Evolutionary conservation across 164 flowering plant genomes (phyloP), one percentile per base, ranked within the genome.

Genomic region (Dillenia suffruticosa): DNA sequence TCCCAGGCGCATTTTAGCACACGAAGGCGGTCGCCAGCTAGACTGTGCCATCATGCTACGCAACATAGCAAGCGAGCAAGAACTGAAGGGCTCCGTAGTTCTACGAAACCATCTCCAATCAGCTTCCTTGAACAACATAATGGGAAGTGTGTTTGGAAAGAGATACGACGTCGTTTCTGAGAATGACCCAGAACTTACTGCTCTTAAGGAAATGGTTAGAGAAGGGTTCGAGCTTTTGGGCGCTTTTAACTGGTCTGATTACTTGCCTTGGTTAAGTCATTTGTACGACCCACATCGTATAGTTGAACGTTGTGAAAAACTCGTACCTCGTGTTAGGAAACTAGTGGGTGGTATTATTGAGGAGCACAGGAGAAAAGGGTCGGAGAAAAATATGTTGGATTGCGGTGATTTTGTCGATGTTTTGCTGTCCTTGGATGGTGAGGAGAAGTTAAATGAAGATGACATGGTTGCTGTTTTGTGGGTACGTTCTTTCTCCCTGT

Each of bases 221-320:
- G 94, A 90, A 79, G 97, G 94, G 24, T 90, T 75, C 57, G 97
- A 90, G 74, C 80, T 90, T 0, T 67, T 90, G 65, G 96, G 96
- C 2, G 79, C 82, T 10, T 84, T 90, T 57, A 90, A 90, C 66
- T 90, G 84, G 88, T 77, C 82, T 10, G 97, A 90, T 68, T 67
- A 79, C 65, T 55, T 90, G 4, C 85, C 92, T 1, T 82, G 85
- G 88, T 60, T 90, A 62, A 67, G 68, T 12, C 69, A 56, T 43
- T 68, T 87, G 1, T 80, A 77, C 58, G 94, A 90, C 55, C 90
- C 86, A 0, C 56, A 19, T 11, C 60, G 72, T 8, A 65, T 88
- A 11, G 32, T 49, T 1, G 50, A 74, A 13, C 77, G 94, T 0
- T 83, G 89, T 68, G n/a, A 56, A 0, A 58, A 44, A 2, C 82